These are phyloP conservation scores for Oxytropis ochrocephala DNA, from an alignment of 306 rosid species.

Conservation along the genomic window DNA sequence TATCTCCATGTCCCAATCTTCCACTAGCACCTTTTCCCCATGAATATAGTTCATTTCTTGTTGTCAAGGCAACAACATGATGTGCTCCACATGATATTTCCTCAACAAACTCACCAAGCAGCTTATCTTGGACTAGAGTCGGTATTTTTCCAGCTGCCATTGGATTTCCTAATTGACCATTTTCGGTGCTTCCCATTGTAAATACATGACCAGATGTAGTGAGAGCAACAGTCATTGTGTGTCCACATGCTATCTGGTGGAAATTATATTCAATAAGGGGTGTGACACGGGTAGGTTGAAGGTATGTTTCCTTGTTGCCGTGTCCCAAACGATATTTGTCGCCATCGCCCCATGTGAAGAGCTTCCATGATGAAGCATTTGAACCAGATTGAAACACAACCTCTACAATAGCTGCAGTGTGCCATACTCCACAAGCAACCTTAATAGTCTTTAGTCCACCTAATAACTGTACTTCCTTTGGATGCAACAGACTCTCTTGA, in stretches of 20 bases:
- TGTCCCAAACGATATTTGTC: constrained; percentile 82
- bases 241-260: constrained; percentile 77
- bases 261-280: constrained; percentile 82
- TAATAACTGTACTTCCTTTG: constrained; percentile 71
- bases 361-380: constrained; percentile 45
- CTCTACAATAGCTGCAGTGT: constrained; percentile 88
- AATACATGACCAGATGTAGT: constrained; percentile 91
- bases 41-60: constrained; percentile 74
- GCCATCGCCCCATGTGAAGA: constrained; percentile 97
- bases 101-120: constrained; percentile 85
- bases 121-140: constrained; percentile 69
- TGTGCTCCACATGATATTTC: constrained; percentile 77
- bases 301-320: constrained; percentile 67
- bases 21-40: constrained; percentile 96
- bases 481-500: constrained; percentile 51
- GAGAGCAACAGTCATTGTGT: constrained; percentile 73
- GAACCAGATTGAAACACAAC: constrained; percentile 54
- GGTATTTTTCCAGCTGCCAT: constrained; percentile 60
- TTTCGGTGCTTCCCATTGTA: constrained; percentile 68
- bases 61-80: constrained; percentile 69
- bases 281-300: constrained; percentile 69
- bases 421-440: constrained; percentile 97
- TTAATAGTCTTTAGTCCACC: constrained; percentile 64
- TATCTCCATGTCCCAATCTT: constrained; percentile 83
- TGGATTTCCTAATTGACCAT: constrained; percentile 88